Percentiles rank a stretch among this genome's conserved stretches.
phyloP scores from a whole-genome alignment of 257 asterid species.

The Solanum corneliomulleri region DNA sequence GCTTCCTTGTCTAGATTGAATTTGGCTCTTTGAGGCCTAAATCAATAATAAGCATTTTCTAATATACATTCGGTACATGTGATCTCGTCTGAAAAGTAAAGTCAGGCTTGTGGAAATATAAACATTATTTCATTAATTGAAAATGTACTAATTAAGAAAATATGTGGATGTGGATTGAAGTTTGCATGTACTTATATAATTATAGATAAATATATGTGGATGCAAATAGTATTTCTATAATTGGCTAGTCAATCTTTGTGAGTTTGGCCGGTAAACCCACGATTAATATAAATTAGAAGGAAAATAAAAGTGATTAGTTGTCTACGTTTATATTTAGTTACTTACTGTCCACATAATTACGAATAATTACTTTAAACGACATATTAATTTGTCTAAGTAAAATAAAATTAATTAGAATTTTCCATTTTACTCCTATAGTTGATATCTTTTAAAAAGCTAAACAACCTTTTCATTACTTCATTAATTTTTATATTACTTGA shows the following conservation, averaged over 20 bases:
- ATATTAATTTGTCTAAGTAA: not conserved
- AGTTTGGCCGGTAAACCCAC: not conserved
- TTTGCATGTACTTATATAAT: not conserved
- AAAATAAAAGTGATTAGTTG: not conserved
- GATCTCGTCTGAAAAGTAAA: not conserved
- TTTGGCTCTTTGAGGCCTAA: not conserved
- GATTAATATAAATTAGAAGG: not conserved
- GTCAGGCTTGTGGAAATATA: not conserved
- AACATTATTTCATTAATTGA: not conserved
- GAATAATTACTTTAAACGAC: too few relatives aligned
- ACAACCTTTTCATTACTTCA: too few relatives aligned
- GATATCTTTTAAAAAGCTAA: not conserved
- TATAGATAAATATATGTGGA: not conserved
- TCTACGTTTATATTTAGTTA: not conserved
- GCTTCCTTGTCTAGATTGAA: not conserved
- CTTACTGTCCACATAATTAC: not conserved
- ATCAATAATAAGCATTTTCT: not conserved
- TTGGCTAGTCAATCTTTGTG: not conserved
- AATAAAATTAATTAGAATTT: too few relatives aligned
- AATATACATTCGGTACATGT: not conserved
- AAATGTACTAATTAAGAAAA: not conserved
- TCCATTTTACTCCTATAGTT: not conserved
- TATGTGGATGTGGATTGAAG: not conserved
- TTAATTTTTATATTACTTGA: too few relatives aligned
- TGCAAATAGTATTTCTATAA: not conserved